Evolutionary conservation across 371 early-diverging fungal species (phyloP).

Genomic region (Funneliformis caledonium): DNA sequence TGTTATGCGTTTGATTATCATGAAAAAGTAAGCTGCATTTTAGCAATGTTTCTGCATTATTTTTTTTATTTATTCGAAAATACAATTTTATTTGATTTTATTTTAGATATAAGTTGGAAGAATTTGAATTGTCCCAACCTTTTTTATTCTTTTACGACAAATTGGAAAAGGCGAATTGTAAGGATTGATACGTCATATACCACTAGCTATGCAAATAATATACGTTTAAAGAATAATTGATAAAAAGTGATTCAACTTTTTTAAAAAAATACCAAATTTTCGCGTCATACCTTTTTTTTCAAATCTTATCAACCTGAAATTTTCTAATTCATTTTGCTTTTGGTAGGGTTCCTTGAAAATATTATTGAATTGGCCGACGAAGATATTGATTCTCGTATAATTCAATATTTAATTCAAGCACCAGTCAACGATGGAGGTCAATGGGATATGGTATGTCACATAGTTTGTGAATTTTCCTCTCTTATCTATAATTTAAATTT

Average conservation of each 20-base stretch:
- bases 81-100: constrained; percentile 36
- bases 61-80: background rate
- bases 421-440: constrained; percentile 78
- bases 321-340: background rate
- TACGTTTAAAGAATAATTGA: too few species aligned
- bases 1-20: constrained; percentile 59
- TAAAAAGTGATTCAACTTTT: too few species aligned
- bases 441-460: constrained; percentile 74
- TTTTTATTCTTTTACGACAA: constrained; percentile 84
- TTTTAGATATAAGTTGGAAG: constrained; percentile 69
- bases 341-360: constrained; percentile 69
- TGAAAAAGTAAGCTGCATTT: constrained; percentile 52
- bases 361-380: constrained; percentile 69
- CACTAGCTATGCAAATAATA: too few species aligned
- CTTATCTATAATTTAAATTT: background rate
- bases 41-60: too few species aligned
- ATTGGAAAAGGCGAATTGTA: constrained; percentile 82
- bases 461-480: background rate
- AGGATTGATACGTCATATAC: background rate
- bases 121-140: constrained; percentile 80
- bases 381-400: constrained; percentile 71
- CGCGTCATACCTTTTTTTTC: background rate
- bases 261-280: too few species aligned
- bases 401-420: constrained; percentile 70
- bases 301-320: background rate